These are phyloP conservation scores for Protea cynaroides DNA, from an alignment of 164 flowering plant genomes.

Conservation along the genomic window DNA sequence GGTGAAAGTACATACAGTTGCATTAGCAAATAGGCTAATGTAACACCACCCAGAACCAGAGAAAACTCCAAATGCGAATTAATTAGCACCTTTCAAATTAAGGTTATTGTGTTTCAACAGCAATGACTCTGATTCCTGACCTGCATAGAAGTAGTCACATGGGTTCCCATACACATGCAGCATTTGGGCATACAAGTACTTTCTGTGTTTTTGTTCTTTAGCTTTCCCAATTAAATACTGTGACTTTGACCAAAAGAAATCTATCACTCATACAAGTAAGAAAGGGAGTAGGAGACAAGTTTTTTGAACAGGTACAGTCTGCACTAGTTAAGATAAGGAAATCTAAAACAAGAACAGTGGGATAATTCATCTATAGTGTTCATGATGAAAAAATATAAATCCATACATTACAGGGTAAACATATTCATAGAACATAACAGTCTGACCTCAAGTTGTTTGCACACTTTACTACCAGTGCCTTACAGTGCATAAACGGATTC, in stretches of 20 bases:
- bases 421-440: not conserved
- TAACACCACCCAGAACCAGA: too few species aligned
- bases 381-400: not conserved
- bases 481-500: constrained; percentile 46
- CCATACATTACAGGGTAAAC: not conserved
- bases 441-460: constrained; percentile 58
- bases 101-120: too few species aligned
- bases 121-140: too few species aligned
- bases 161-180: too few species aligned
- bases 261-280: not conserved
- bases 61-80: too few species aligned
- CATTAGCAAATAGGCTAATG: too few species aligned
- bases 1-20: too few species aligned
- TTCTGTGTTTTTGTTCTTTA: not conserved
- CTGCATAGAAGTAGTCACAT: too few species aligned
- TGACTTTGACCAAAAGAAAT: not conserved
- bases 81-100: too few species aligned
- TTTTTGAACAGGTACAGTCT: not conserved
- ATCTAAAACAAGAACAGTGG: not conserved
- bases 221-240: not conserved
- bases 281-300: not conserved
- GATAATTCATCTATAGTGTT: not conserved
- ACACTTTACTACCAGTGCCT: constrained; percentile 47
- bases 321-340: not conserved
- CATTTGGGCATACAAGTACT: not conserved